Evolutionary conservation across 345 rosid genomes (phyloP), one percentile per base, ranked within the genome.

Genomic region (Pistacia integerrima): DNA sequence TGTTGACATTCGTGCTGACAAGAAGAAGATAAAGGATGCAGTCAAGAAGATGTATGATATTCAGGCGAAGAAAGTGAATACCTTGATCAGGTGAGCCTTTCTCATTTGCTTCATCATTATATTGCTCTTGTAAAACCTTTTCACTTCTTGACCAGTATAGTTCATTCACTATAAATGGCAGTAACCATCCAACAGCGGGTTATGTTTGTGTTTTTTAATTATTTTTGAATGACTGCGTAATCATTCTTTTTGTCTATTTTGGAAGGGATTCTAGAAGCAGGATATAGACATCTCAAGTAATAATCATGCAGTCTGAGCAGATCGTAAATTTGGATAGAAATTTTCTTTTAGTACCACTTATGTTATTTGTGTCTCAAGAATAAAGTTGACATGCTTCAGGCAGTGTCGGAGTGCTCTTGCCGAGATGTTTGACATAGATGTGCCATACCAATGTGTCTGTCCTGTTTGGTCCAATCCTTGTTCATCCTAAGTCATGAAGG

Each of bases 1-100:
- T 57, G 99, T 96, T 46, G 97, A 96, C 87, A 85, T 96, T 52
- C 93, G 94, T 76, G 97, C 99, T 4, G 94, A 90, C 83, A 93
- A 96, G 85, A 93, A 93, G 84, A 92, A 92, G 86, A 96, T 96
- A 20, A 92, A 92, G 82, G 94, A 83, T 77, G 97, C 97, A 4
- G 97, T 96, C 52, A 91, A 91, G 89, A 96, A 92, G 84, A 96
- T 96, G 98, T 91, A 93, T 9, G 98, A 93, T 65, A 93, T 96
- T 70, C 97, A 93, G 81, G 84, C 97, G 44, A 92, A 89, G 97
- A 95, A 93, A 81, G 99, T 92, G 22, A 96, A 96, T 78, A 96
- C 99, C 64, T 85, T 96, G 81, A 90, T 93, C 87, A 93, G 98
- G 97, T 92, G 78, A 2, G 59, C n/a, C 70, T 44, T 68, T 36